Evolutionary conservation across 148 eudicot genomes (phyloP).

Genomic region (Chenopodium quinoa): DNA sequence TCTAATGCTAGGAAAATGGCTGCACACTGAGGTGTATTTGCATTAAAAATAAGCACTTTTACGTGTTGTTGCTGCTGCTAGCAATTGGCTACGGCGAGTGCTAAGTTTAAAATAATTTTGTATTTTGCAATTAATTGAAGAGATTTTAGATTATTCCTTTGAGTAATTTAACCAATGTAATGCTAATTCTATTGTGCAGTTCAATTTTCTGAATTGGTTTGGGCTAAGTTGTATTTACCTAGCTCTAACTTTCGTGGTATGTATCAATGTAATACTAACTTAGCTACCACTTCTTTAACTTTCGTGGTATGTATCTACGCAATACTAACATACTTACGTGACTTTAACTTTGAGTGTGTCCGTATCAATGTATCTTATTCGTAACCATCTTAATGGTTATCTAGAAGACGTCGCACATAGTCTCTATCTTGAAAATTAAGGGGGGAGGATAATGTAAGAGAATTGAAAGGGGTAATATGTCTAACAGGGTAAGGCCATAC

Average conservation of each 20-base stretch:
- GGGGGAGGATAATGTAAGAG: background rate
- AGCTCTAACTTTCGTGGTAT: too few species aligned
- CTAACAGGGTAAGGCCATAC: background rate
- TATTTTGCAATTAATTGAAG: background rate
- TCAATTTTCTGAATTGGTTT: background rate
- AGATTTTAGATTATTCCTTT: background rate
- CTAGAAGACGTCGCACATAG: background rate
- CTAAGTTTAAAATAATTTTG: background rate
- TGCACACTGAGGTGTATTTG: constrained; percentile 2
- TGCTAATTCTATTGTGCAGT: background rate
- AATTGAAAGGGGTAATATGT: background rate
- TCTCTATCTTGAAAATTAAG: background rate
- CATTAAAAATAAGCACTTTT: constrained; percentile 6
- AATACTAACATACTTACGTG: too few species aligned
- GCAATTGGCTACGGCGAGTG: background rate
- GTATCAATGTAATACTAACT: too few species aligned
- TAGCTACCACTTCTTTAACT: too few species aligned
- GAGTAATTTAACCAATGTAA: background rate
- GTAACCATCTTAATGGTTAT: background rate
- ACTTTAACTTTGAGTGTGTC: too few species aligned
- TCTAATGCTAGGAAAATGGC: background rate
- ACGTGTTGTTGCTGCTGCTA: background rate
- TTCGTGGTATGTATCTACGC: too few species aligned
- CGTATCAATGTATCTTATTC: background rate
- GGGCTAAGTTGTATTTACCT: background rate